Evolutionary conservation across 371 early-diverging fungal species (phyloP).

Genomic region (Dichotomocladium elegans): DNA sequence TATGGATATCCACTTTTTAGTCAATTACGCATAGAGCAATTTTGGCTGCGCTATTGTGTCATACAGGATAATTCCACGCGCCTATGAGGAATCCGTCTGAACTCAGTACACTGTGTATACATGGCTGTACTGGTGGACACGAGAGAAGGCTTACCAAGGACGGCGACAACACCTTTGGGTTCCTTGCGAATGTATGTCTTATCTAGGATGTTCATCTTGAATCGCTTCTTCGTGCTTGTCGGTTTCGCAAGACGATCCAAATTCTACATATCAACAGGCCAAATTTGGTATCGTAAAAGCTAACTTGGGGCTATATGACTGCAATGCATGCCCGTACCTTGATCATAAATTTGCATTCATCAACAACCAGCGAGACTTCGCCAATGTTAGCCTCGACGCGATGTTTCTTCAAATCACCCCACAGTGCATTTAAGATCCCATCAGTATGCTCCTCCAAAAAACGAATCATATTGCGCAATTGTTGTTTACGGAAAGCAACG

Average conservation of each 20-base stretch:
- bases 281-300: background rate
- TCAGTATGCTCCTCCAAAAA: constrained; percentile 66
- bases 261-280: constrained; percentile 7
- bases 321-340: constrained; percentile 14
- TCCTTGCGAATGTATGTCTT: constrained; percentile 53
- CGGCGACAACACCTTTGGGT: constrained; percentile 73
- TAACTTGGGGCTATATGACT: no score
- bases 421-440: constrained; percentile 58
- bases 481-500: constrained; percentile 66
- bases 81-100: constrained; percentile 14
- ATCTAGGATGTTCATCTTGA: constrained; percentile 33
- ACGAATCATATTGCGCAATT: constrained; percentile 61
- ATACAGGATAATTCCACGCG: constrained; percentile 91
- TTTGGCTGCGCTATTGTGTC: no score
- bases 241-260: constrained; percentile 31
- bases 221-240: constrained; percentile 18
- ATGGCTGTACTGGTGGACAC: no score
- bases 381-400: constrained; percentile 45
- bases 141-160: constrained; percentile 57
- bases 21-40: background rate
- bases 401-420: constrained; percentile 64
- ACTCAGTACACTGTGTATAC: background rate
- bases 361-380: constrained; percentile 60
- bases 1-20: constrained; percentile 5
- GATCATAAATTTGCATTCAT: constrained; percentile 64